These are phyloP conservation scores for Davidsoniella eucalypti DNA, from an alignment of 2,329 filamentous ascomycete genomes.

Conservation along the genomic window DNA sequence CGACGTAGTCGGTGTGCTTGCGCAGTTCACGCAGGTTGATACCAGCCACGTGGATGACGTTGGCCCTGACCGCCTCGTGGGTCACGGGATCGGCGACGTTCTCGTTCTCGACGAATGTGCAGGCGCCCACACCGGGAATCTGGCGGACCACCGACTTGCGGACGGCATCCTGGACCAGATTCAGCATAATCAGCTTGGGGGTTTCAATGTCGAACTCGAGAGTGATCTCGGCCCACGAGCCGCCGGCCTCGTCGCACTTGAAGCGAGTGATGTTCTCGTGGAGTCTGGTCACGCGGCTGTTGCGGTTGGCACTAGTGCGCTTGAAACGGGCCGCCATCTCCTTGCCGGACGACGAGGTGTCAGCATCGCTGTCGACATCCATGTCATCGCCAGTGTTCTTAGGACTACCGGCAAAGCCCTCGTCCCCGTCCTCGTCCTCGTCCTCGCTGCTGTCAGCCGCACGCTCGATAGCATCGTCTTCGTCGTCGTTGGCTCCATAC, in stretches of 20 bases:
- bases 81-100: slow-evolving; percentile 31
- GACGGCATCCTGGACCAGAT: slow-evolving; percentile 68
- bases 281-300: slow-evolving; percentile 46
- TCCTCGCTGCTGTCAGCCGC: slow-evolving; percentile 38
- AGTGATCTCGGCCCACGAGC: slow-evolving; percentile 63
- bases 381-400: slow-evolving; percentile 24
- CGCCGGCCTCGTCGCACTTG: slow-evolving; percentile 58
- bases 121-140: slow-evolving; percentile 59
- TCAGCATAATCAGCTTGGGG: slow-evolving; percentile 86
- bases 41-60: slow-evolving; percentile 61
- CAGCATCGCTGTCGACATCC: slow-evolving; percentile 19
- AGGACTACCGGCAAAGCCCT: slow-evolving; percentile 34
- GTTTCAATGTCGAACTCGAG: slow-evolving; percentile 66
- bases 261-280: slow-evolving; percentile 58
- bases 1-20: slow-evolving; percentile 67
- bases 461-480: slow-evolving; percentile 59
- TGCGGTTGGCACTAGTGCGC: slow-evolving; percentile 25
- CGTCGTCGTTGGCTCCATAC: slow-evolving; percentile 85
- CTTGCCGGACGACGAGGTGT: slow-evolving; percentile 10
- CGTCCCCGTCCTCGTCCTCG: slow-evolving; percentile 36
- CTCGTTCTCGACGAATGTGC: slow-evolving; percentile 48
- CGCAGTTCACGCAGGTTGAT: slow-evolving; percentile 87
- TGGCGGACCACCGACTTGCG: slow-evolving; percentile 72
- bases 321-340: neutral
- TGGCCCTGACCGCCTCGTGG: slow-evolving; percentile 31